phyloP scores from a whole-genome alignment of 2,329 filamentous ascomycete genomes.

The Cercospora canescens region DNA sequence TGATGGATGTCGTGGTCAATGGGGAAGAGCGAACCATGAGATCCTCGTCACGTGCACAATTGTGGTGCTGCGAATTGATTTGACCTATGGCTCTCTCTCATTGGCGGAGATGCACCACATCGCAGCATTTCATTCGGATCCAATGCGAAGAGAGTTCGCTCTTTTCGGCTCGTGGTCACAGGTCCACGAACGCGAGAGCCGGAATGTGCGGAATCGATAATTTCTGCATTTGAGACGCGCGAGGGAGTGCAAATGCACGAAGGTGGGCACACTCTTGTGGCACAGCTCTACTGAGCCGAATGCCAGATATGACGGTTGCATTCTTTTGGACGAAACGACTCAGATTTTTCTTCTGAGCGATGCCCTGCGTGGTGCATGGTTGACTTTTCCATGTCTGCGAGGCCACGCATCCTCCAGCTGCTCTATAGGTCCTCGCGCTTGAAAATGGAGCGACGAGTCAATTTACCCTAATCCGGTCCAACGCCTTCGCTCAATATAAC shows the following conservation, averaged over 20 bases:
- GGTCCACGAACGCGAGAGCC: too few species aligned
- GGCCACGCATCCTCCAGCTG: neutral
- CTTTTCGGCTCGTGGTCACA: too few species aligned
- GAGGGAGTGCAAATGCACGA: too few species aligned
- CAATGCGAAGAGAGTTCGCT: too few species aligned
- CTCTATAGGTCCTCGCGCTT: neutral
- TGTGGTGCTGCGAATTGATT: neutral
- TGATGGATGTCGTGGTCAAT: neutral
- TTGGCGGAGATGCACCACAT: too few species aligned
- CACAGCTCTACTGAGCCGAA: neutral
- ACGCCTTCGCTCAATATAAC: constrained; percentile 11
- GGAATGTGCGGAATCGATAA: too few species aligned
- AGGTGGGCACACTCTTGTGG: too few species aligned
- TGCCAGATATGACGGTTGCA: neutral
- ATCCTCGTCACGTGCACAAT: neutral
- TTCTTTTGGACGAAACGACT: neutral
- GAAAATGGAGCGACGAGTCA: neutral
- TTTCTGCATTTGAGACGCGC: too few species aligned
- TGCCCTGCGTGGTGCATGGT: neutral
- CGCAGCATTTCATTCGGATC: too few species aligned
- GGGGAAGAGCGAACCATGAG: neutral
- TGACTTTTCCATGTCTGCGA: neutral
- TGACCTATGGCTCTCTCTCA: too few species aligned
- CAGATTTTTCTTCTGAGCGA: neutral
- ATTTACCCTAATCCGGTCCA: constrained; percentile 1